Evolutionary conservation across 108 stramenopile species (phyloP).

Genomic region (Cyclotella distinguenda): DNA sequence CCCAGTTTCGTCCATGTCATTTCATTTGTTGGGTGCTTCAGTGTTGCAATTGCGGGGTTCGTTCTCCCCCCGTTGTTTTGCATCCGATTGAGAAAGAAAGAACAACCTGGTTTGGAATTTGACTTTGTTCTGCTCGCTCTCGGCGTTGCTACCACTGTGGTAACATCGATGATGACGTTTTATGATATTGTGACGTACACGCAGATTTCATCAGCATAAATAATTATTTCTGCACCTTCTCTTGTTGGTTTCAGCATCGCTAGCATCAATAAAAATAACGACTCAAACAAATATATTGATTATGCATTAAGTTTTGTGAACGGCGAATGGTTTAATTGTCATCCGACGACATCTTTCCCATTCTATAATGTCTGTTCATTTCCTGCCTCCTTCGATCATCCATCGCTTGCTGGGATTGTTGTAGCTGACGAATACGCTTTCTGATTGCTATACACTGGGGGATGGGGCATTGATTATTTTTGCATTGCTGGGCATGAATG

Average conservation of each 20-base stretch:
- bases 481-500: constrained; percentile 95
- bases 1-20: constrained; percentile 76
- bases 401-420: constrained; percentile 89
- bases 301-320: constrained; percentile 17
- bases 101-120: not conserved
- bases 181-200: constrained; percentile 1
- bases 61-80: constrained; percentile 64
- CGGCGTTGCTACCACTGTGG: constrained; percentile 13
- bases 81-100: constrained; percentile 13
- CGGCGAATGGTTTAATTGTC: not conserved
- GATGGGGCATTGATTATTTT: constrained; percentile 78
- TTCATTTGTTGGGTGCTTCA: constrained; percentile 76
- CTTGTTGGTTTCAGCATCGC: no score
- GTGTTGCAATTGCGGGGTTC: constrained; percentile 71
- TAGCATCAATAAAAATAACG: no score
- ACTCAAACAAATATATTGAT: not conserved
- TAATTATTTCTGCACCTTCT: no score
- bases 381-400: constrained; percentile 88
- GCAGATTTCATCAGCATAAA: no score
- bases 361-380: constrained; percentile 73
- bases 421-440: constrained; percentile 86
- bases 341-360: constrained; percentile 21
- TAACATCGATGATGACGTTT: constrained; percentile 22
- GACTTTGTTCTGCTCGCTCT: constrained; percentile 13
- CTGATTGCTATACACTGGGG: constrained; percentile 91